phyloP scores from a whole-genome alignment of 2,329 filamentous ascomycete species.

The Xylariaceae sp. region DNA sequence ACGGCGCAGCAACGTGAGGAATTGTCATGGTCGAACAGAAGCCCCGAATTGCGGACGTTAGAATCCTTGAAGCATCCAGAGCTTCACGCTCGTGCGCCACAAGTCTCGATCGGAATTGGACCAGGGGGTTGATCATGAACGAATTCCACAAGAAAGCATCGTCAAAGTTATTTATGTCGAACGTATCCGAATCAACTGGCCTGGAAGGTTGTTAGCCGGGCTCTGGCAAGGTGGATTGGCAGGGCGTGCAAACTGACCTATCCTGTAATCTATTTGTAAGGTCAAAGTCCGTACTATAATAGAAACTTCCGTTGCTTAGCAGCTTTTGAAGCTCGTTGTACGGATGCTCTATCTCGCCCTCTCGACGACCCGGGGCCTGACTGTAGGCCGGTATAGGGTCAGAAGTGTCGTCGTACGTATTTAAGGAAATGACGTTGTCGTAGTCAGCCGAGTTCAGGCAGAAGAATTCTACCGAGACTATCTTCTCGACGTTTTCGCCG shows the following conservation, averaged over 20 bases:
- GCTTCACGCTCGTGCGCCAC: conserved; percentile 67
- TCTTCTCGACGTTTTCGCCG: conserved; percentile 83
- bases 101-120: conserved; percentile 80
- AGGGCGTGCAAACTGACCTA: conserved; percentile 44
- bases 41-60: conserved; percentile 90
- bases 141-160: conserved; percentile 95
- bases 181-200: conserved; percentile 67
- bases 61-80: conserved; percentile 78
- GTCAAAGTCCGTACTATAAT: conserved; percentile 98
- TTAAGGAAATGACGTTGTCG: conserved; percentile 63
- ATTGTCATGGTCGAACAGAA: conserved; percentile 86
- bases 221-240: neutral
- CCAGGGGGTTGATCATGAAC: conserved; percentile 92
- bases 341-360: conserved; percentile 74
- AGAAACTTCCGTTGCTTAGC: conserved; percentile 88
- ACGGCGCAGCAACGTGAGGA: conserved; percentile 67
- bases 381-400: conserved; percentile 46
- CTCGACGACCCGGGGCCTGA: conserved; percentile 55
- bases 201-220: conserved; percentile 37
- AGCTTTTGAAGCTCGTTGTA: conserved; percentile 89
- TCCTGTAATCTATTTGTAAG: conserved; percentile 90
- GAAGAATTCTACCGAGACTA: conserved; percentile 83
- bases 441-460: conserved; percentile 84
- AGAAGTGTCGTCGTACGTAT: conserved; percentile 44
- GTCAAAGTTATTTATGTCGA: conserved; percentile 90